Percentiles rank a stretch among this genome's conserved stretches.
phyloP scores from a whole-genome alignment of 441 rosid species.

The Kokia cookei region DNA sequence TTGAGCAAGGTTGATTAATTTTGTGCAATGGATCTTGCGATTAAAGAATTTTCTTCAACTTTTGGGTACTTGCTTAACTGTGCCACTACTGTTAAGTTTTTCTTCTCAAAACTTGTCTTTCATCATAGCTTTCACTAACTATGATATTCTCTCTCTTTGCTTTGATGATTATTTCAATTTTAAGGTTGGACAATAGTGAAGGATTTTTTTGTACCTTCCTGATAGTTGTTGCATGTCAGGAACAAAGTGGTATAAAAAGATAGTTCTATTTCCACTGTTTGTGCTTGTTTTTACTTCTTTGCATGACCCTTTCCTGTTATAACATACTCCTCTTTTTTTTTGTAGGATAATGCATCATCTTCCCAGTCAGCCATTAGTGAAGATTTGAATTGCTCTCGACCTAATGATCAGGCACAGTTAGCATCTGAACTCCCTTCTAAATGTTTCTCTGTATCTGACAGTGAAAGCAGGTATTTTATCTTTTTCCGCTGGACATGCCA shows the following conservation, averaged over 20 bases:
- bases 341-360: slow-evolving; percentile 54
- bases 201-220: neutral
- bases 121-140: neutral
- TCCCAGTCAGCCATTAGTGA: slow-evolving; percentile 30
- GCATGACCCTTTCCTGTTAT: neutral
- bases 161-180: neutral
- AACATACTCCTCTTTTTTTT: neutral
- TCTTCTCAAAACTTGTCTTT: neutral
- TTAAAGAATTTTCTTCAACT: neutral
- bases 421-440: slow-evolving; percentile 37
- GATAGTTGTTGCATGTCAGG: neutral
- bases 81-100: neutral
- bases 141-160: neutral
- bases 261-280: neutral
- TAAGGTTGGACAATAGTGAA: neutral
- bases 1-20: neutral
- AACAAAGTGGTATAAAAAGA: neutral
- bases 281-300: neutral
- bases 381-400: slow-evolving; percentile 27
- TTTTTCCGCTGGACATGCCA: slow-evolving; percentile 4
- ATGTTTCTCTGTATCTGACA: slow-evolving; percentile 30
- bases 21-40: neutral
- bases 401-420: slow-evolving; percentile 37
- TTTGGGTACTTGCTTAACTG: neutral
- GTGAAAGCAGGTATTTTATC: slow-evolving; percentile 50